phyloP scores from a whole-genome alignment of 495 filamentous ascomycete genomes.

The Penicillium desertorum region DNA sequence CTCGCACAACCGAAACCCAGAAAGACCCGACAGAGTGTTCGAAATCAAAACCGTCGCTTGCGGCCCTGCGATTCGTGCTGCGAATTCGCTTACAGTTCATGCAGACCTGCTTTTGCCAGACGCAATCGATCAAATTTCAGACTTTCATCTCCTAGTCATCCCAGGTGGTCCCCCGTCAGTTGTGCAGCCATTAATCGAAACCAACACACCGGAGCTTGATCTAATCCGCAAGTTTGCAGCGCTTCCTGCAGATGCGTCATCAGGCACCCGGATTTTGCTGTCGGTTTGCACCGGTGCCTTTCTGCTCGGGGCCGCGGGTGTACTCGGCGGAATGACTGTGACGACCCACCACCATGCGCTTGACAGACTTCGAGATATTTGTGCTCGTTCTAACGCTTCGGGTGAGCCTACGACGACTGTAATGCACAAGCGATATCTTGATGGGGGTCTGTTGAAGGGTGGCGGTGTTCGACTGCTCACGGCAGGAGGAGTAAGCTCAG shows the following conservation, averaged over 20 bases:
- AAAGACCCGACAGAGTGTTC: slow-evolving; percentile 34
- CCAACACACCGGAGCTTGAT: slow-evolving; percentile 26
- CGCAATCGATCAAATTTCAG: slow-evolving; percentile 59
- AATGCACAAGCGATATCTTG: slow-evolving; percentile 74
- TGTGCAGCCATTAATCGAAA: slow-evolving; percentile 23
- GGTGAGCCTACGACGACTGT: slow-evolving; percentile 64
- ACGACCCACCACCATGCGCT: slow-evolving; percentile 69
- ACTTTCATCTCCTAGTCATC: slow-evolving; percentile 71
- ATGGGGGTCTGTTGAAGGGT: slow-evolving; percentile 60
- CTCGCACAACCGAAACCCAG: slow-evolving; percentile 33
- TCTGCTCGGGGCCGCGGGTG: slow-evolving; percentile 67
- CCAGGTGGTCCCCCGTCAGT: slow-evolving; percentile 47
- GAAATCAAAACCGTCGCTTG: slow-evolving; percentile 30
- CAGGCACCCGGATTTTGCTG: slow-evolving; percentile 55
- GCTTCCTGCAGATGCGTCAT: slow-evolving; percentile 18
- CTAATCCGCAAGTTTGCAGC: slow-evolving; percentile 33
- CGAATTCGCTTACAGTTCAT: slow-evolving; percentile 26
- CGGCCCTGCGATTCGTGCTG: slow-evolving; percentile 36
- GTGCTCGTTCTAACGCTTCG: slow-evolving; percentile 33
- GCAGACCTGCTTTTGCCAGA: slow-evolving; percentile 48
- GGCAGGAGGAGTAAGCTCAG: slow-evolving; percentile 70
- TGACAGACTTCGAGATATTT: slow-evolving; percentile 67
- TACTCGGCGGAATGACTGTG: slow-evolving; percentile 70
- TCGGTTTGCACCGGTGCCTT: slow-evolving; percentile 75
- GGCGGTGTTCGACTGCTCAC: slow-evolving; percentile 75